Evolutionary conservation across 2,329 filamentous ascomycete species (phyloP).

Genomic region (Sporothrix luriei): DNA sequence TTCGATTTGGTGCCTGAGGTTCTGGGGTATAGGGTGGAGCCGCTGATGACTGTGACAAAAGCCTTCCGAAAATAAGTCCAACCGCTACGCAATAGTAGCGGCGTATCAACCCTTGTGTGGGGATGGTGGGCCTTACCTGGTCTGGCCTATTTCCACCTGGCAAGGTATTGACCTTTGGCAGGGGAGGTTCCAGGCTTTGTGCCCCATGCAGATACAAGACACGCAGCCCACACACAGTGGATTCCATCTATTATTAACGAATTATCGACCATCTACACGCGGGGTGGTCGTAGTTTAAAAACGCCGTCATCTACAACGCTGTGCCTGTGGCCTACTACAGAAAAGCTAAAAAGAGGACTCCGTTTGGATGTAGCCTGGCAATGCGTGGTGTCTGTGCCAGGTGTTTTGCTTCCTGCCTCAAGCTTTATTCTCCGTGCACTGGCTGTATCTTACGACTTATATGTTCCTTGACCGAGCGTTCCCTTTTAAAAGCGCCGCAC

Average conservation of each 20-base stretch:
- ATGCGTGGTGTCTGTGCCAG: background rate
- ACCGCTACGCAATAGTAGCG: too few species aligned
- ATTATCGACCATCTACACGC: background rate
- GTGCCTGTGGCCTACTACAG: slow-evolving; percentile 8
- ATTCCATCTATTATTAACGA: background rate
- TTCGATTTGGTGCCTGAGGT: slow-evolving; percentile 12
- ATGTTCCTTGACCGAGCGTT: too few species aligned
- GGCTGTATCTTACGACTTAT: too few species aligned
- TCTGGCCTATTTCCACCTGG: background rate
- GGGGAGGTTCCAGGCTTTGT: background rate
- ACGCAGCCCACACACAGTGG: background rate
- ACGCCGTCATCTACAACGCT: background rate
- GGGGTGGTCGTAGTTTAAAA: background rate
- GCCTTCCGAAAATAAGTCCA: too few species aligned
- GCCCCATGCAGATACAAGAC: background rate
- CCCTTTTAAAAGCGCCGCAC: too few species aligned
- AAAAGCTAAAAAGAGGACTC: background rate
- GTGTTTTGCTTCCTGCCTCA: background rate
- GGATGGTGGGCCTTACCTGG: background rate
- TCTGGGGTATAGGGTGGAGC: background rate
- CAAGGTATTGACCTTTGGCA: too few species aligned
- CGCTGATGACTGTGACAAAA: background rate
- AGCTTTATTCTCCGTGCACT: background rate
- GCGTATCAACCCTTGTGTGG: background rate
- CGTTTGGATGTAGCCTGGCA: background rate